phyloP scores from a whole-genome alignment of 345 rosid genomes.

The Arabidopsis arenosa region DNA sequence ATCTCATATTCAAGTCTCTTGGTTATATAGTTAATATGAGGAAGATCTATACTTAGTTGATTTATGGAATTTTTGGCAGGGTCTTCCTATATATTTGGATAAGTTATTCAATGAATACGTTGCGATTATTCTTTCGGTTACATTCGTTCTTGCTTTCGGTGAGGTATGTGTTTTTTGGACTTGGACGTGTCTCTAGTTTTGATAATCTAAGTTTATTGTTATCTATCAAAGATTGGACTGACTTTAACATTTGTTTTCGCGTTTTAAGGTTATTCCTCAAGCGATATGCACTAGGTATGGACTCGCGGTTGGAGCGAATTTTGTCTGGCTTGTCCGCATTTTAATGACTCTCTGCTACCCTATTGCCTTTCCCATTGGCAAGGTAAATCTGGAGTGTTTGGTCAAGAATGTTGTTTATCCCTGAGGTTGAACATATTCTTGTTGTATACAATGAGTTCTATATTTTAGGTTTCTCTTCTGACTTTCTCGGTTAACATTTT shows the following conservation, averaged over 20 bases:
- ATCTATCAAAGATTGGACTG: neutral
- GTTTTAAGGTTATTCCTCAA: slow-evolving; percentile 91
- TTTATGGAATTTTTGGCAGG: slow-evolving; percentile 52
- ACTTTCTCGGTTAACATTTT: neutral
- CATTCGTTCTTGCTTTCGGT: slow-evolving; percentile 87
- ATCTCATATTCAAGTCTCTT: neutral
- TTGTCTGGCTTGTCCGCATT: slow-evolving; percentile 82
- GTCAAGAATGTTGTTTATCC: neutral
- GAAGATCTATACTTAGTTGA: neutral
- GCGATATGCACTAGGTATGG: slow-evolving; percentile 94
- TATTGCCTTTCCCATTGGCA: slow-evolving; percentile 88
- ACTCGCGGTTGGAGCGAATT: slow-evolving; percentile 90
- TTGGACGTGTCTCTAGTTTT: neutral
- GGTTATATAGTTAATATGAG: too few species aligned
- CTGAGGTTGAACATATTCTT: neutral
- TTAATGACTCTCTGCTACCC: slow-evolving; percentile 88
- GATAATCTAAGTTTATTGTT: slow-evolving; percentile 5
- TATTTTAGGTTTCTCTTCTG: neutral
- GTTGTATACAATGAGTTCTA: slow-evolving; percentile 6
- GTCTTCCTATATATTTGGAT: slow-evolving; percentile 91
- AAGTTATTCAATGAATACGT: slow-evolving; percentile 89
- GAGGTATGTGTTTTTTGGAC: slow-evolving; percentile 61
- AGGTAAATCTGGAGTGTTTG: slow-evolving; percentile 51
- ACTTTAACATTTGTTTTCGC: slow-evolving; percentile 5
- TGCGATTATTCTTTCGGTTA: slow-evolving; percentile 86